phyloP scores from a whole-genome alignment of 2,329 filamentous ascomycete species.

The Apiospora koreana region DNA sequence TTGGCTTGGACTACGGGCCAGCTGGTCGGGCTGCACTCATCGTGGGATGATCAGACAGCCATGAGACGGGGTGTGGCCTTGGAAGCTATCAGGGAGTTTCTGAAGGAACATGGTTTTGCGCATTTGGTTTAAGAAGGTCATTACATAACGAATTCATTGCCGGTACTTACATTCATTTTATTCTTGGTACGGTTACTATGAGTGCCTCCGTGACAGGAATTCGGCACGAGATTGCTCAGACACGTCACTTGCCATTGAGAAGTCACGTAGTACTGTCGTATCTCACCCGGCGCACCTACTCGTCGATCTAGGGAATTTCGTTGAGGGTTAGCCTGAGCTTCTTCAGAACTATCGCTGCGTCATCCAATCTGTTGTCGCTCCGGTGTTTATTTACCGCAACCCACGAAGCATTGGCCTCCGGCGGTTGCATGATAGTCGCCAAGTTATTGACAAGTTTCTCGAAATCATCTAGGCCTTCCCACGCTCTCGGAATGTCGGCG shows the following conservation, averaged over 20 bases:
- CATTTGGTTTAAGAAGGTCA: neutral
- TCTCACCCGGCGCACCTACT: neutral
- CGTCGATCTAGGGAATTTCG: neutral
- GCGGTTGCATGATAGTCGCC: neutral
- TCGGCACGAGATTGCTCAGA: no score
- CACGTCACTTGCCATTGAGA: neutral
- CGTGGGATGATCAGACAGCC: conserved; percentile 54
- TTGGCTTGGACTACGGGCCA: conserved; percentile 37
- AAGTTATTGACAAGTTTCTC: neutral
- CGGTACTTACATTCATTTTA: neutral
- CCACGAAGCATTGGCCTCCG: no score
- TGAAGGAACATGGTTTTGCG: conserved; percentile 2
- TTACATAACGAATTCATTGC: no score
- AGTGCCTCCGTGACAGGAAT: no score
- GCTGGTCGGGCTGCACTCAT: conserved; percentile 53
- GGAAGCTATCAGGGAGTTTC: conserved; percentile 45
- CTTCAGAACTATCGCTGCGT: neutral
- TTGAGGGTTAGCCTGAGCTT: neutral
- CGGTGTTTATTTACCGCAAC: neutral
- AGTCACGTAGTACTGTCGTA: neutral
- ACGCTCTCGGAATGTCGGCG: neutral
- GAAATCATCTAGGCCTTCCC: neutral
- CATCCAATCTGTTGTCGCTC: neutral
- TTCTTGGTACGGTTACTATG: no score
- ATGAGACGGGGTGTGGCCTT: conserved; percentile 49